Conservation (phyloP, 2,329 filamentous ascomycete species). For the Exserohilum turcica region DNA sequence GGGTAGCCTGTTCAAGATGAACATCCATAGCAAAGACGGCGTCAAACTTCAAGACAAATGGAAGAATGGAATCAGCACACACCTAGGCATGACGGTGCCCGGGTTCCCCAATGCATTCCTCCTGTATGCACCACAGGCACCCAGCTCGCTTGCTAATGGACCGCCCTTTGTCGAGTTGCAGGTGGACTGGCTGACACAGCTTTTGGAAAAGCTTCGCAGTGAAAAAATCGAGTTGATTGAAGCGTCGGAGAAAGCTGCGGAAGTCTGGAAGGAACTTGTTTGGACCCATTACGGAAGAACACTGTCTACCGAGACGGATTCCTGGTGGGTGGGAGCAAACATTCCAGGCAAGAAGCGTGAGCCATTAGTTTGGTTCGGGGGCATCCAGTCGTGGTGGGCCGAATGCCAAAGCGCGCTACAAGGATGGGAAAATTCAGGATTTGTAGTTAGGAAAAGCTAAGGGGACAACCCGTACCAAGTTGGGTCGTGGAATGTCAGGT, state of each 20-base stretch:
- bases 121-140: constrained; percentile 61
- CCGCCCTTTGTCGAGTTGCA: constrained; percentile 62
- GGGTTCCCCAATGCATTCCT: constrained; percentile 50
- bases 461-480: too few species aligned
- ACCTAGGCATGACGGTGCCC: constrained; percentile 48
- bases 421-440: too few species aligned
- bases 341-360: constrained; percentile 61
- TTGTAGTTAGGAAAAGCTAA: too few species aligned
- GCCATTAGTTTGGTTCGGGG: constrained; percentile 56
- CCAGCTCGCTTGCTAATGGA: constrained; percentile 62
- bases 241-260: constrained; percentile 52
- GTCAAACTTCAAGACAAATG: constrained; percentile 22
- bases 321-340: constrained; percentile 62
- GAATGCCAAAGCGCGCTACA: too few species aligned
- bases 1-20: constrained; percentile 45
- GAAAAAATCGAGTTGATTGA: constrained; percentile 56
- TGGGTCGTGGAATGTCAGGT: too few species aligned
- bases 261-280: constrained; percentile 58
- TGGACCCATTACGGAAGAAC: constrained; percentile 35
- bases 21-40: constrained; percentile 41
- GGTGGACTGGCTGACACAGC: constrained; percentile 61
- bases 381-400: too few species aligned
- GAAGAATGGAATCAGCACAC: constrained; percentile 31
- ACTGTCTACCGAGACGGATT: constrained; percentile 2
- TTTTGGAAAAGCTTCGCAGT: constrained; percentile 58